These are phyloP conservation scores for Raphanus hybrid DNA, from an alignment of 441 rosid genomes.

Conservation along the genomic window DNA sequence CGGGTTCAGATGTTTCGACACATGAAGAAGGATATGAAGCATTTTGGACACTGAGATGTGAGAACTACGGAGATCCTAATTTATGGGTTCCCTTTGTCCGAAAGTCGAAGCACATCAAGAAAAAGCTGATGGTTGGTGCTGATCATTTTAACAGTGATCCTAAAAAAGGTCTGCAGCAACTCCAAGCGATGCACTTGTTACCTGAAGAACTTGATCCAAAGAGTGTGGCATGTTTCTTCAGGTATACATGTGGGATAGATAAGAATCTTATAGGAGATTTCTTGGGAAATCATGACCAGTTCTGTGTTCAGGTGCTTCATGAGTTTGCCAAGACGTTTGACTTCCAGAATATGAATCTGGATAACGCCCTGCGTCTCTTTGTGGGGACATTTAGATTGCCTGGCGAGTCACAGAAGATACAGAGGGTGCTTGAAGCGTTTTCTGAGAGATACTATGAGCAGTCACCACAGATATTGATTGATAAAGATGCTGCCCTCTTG, in stretches of 20 bases:
- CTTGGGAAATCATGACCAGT: conserved; percentile 92
- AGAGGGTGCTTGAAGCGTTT: conserved; percentile 96
- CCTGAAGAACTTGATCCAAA: conserved; percentile 91
- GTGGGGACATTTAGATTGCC: conserved; percentile 92
- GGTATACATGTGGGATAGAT: conserved; percentile 91
- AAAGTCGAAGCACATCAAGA: conserved; percentile 68
- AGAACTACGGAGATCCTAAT: conserved; percentile 64
- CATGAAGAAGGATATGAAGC: conserved; percentile 60
- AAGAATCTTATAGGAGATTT: conserved; percentile 91
- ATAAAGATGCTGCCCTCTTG: conserved; percentile 92
- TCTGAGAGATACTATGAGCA: conserved; percentile 98
- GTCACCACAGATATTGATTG: conserved; percentile 73
- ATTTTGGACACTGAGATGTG: conserved; percentile 78
- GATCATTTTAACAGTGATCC: conserved; percentile 94
- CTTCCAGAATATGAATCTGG: conserved; percentile 85
- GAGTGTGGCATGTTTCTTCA: conserved; percentile 89
- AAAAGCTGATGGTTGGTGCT: conserved; percentile 77
- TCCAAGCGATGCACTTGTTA: conserved; percentile 78
- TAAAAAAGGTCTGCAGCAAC: conserved; percentile 84
- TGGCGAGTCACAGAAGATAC: conserved; percentile 99
- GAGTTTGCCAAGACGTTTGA: conserved; percentile 94
- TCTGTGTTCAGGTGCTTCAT: conserved; percentile 91
- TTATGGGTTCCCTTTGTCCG: conserved; percentile 89
- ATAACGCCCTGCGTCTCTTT: conserved; percentile 87
- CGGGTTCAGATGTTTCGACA: conserved; percentile 47